Base-by-base conservation (phyloP, 1,284 basidiomycete genomes). In the Sporisorium iseilematis-ciliati region DNA sequence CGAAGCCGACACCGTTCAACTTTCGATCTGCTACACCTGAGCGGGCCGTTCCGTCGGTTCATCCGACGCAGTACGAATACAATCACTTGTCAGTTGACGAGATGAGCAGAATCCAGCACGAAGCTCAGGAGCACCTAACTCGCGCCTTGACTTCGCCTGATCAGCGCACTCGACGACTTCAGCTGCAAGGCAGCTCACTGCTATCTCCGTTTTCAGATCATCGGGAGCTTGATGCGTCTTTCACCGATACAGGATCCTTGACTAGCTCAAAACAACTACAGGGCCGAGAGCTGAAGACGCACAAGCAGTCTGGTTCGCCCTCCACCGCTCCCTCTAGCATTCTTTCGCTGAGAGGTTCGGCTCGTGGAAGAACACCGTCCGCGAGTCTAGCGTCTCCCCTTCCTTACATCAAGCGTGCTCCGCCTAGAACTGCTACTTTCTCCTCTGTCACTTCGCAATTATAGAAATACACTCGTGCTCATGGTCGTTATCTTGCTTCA, bases 381-480 rank as follows among this genome's bases (percentile, higher is more conserved):
- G 12, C 54, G 0, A 51, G 33, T 10, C 41, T 64, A 4, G 57
- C 56, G 3, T 71, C 68, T 21, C 63, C 63, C 1, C 21, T 71
- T 23, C 68, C 68, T 1, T 71, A 71, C 31, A 65, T 71, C 55
- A 62, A 59, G 21, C 58, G 68, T 20, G 68, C 68, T 7, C 41
- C 59, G 14, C 58, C 58, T 16, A 43, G 57, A 49, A 50, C 43
- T 1, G 50, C 31, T 20, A 46, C 45, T 14, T 18, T 16, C 23
- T 46, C 45, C 23, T 46, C 45, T 46, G 45, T 46, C 45, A 46
- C 12, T 14, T 21, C 49, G 18, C 38, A 23, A 51, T 51, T 33
- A 38, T 35, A 51, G 26, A 51, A n/a, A 14, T 11, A 16, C 35
- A 3, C 8, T 16, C 14, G 35, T 38, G 35, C 35, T 38, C 12